Evolutionary conservation across 2,329 filamentous ascomycete genomes (phyloP).

Genomic region (Domatiomyces globalis): DNA sequence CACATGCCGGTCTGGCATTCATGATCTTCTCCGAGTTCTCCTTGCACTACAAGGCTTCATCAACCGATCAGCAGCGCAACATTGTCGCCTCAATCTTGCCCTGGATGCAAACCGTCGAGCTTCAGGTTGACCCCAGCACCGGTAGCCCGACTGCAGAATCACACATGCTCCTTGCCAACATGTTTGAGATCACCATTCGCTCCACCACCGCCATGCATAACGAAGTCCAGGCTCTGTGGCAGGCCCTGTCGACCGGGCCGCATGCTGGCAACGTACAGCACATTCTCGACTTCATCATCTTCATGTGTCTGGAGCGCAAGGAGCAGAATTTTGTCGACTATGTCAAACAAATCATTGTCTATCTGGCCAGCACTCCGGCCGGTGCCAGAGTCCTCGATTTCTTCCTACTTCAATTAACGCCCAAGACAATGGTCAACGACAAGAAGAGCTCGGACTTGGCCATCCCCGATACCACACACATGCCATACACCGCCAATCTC

Average conservation of each 20-base stretch:
- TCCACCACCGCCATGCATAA: slow-evolving; percentile 81
- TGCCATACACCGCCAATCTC: slow-evolving; percentile 86
- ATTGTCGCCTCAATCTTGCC: slow-evolving; percentile 88
- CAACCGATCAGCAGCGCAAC: slow-evolving; percentile 72
- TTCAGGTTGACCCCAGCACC: slow-evolving; percentile 71
- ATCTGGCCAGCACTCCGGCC: slow-evolving; percentile 70
- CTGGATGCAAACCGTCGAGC: slow-evolving; percentile 88
- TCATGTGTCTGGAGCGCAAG: slow-evolving; percentile 76
- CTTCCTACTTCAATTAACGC: slow-evolving; percentile 74
- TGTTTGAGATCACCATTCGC: slow-evolving; percentile 92
- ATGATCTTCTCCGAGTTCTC: slow-evolving; percentile 94
- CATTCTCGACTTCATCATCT: slow-evolving; percentile 92
- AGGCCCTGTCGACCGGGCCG: slow-evolving; percentile 83
- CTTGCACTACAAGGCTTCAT: slow-evolving; percentile 76
- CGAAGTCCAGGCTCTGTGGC: slow-evolving; percentile 94
- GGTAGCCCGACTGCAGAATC: slow-evolving; percentile 81
- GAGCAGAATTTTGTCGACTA: slow-evolving; percentile 98
- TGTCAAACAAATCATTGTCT: slow-evolving; percentile 95
- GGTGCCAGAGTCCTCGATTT: slow-evolving; percentile 92
- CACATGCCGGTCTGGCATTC: slow-evolving; percentile 80
- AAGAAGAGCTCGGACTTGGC: slow-evolving; percentile 59
- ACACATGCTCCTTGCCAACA: slow-evolving; percentile 85
- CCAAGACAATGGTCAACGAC: slow-evolving; percentile 91
- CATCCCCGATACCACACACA: slow-evolving; percentile 44
- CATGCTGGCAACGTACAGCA: slow-evolving; percentile 88